Base-by-base conservation (phyloP, 2,329 filamentous ascomycete species). In the Clathrospora elynae region DNA sequence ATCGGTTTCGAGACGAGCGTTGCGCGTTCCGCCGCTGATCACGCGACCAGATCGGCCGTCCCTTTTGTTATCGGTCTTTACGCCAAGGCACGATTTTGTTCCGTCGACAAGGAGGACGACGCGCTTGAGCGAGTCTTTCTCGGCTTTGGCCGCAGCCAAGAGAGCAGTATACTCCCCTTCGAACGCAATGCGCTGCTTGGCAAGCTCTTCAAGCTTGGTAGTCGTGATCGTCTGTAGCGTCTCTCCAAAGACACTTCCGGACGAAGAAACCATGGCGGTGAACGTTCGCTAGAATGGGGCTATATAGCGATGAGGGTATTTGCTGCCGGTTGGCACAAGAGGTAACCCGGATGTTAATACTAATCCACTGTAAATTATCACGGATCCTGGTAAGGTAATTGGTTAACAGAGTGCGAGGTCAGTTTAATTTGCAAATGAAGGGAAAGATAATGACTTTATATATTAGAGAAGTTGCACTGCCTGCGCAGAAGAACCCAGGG, bases 141-240 rank as follows among this genome's bases (percentile, higher is more conserved):
- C 45, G 5, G 44, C 42, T 19, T 55, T 23, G 1, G 41, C 42
- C 11, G 46, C 28, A 10, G 30, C 41, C 11, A 57, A 20, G 6
- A 68, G 45, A 11, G 35, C 28, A 4, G 46, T 51, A 17, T 67
- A 50, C 5, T 69, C 62, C 20, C 56, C 57, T 17, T 63, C 50
- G 29, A 73, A 68, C 10, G 53, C 51, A 6, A 47, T 44, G 2
- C 60, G 61, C 17, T 67, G 62, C 59, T 73, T 68, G 4, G 62
- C 55, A 7, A 74, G 57, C 42, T 71, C 68, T 37, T 65, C 55
- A 3, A 70, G 53, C 33, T 70, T 71, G 11, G 66, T 67, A 7
- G 49, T 64, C 2, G 66, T 71, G 44, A 71, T 68, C 6, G 62
- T 61, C 16, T 66, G 64, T 10, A 71, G 55, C 2, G 66, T 70